Evolutionary conservation across 2,329 filamentous ascomycete genomes (phyloP), one percentile per base, ranked within the genome.

Genomic region (Arthrocladium fulminans): DNA sequence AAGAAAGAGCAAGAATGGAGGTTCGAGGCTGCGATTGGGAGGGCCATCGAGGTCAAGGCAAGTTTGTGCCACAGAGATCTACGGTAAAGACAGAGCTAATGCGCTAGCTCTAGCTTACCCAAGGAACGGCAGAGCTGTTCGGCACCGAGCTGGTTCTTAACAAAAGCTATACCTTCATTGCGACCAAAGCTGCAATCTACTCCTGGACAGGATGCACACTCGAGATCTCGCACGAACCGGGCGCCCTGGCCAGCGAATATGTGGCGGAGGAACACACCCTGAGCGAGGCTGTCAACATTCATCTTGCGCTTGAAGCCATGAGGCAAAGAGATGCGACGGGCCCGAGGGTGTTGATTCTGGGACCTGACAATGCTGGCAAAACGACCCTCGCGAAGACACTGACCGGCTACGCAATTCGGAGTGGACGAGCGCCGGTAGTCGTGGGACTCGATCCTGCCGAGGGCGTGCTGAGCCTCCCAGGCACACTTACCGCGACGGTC

Each of bases 191-290:
- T 50, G 89, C 90, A 52, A 84, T 98, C 60, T 86, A 86, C 65
- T 94, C 89, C 44, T 95, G 88, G 84, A 81, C 90, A 61, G 90
- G 92, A 59, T 96, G 88, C 67, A 81, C 81, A 46, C 71, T 98
- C 52, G 86, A 96, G 65, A 74, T 96, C 51, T 79, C 75, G 37
- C 82, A 83, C 2, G 69, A 71, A 9, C 23, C 23, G 7, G 45
- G 45, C 27, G 75, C 75, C 44, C 71, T 77, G 48, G 79, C 73
- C 67, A 79, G 64, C 68, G 82, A 85, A 62, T 85, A 85, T 59
- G 74, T 72, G 7, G 81, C 86, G 0, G 83, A 87, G 59, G 86
- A 92, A 61, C 94, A 88, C 25, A 84, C 87, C 2, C 84, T 89
- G 72, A 78, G 83, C 48, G 77, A 82, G 55, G 85, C 88, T 66